Base-by-base conservation (phyloP, 2,329 filamentous ascomycete species). In the Didymella arachidicola region DNA sequence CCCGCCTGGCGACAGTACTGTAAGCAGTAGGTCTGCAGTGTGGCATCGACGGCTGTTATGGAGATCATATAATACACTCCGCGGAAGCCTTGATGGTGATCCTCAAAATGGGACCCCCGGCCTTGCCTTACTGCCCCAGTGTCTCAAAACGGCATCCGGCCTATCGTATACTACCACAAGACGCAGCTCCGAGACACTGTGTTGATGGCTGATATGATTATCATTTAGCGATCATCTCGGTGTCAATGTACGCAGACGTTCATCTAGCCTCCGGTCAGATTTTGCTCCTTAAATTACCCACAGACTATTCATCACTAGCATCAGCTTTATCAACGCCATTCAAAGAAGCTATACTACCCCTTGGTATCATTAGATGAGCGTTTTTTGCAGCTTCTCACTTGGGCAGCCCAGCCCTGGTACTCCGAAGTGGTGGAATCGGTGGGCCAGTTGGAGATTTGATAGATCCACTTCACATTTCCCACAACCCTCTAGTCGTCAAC, bases 181-280 rank as follows among this genome's bases (percentile, higher is more conserved):
- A 44, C 30, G 55, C 22, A 58, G 14, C 8, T 53, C 4, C 12
- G 18, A n/a, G 14, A 14, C 26, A 48, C 19, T 38, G 8, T 10
- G 8, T 58, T 3, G 44, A 46, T n/a, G n/a, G 25, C 56, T 53
- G 56, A 6, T 53, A 59, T 59, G 39, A 25, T 41, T 22, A 48
- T 48, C 19, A 25, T 41, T 25, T 25, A 12, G 11, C n/a, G 11
- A 11, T 12, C 18, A 4, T 25, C 18, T 3, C 38, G 7, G 4
- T 25, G 11, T 41, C 19, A 14, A 14, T 19, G 4, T 14, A 10
- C 4, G 11, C 18, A 19, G 10, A 39, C 2, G 3, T 5, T 52
- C 29, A 11, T 39, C 4, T 7, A 18, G 26, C 27, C 22, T 14
- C 32, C 26, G 7, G 10, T 12, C 36, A 22, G 22, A 25, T 18